Conservation (phyloP, 805 yeast genomes). For the Saccharomycopsis capsularis region DNA sequence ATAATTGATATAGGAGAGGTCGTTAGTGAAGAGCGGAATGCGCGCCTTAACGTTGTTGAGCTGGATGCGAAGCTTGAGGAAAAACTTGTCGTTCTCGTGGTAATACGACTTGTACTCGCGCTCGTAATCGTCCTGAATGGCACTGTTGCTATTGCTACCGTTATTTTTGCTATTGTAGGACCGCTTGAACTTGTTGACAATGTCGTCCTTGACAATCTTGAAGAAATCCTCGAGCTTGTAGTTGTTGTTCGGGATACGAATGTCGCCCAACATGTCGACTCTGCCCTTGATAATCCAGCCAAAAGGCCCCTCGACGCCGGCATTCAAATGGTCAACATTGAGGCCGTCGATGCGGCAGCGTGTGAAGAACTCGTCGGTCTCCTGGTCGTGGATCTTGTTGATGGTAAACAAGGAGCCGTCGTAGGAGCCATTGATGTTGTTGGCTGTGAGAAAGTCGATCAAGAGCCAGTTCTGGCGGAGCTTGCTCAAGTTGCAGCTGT, state of each 20-base stretch:
- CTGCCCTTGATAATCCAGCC: conserved; percentile 94
- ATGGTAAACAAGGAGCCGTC: conserved; percentile 91
- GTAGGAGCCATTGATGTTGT: conserved; percentile 80
- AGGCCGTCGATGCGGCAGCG: conserved; percentile 80
- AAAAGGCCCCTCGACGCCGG: conserved; percentile 89
- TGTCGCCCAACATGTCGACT: conserved; percentile 90
- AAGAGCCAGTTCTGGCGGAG: conserved; percentile 91
- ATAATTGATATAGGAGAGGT: conserved; percentile 82
- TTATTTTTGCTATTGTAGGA: conserved; percentile 10
- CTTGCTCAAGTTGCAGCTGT: conserved; percentile 71
- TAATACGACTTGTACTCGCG: conserved; percentile 24
- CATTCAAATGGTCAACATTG: conserved; percentile 80
- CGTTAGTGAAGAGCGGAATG: conserved; percentile 83
- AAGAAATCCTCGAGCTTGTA: conserved; percentile 19
- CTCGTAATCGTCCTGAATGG: conserved; percentile 15
- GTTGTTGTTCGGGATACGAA: conserved; percentile 61
- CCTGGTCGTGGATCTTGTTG: conserved; percentile 41
- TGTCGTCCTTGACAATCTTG: conserved; percentile 31
- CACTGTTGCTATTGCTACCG: conserved; percentile 4
- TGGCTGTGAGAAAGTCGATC: conserved; percentile 73
- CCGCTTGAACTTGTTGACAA: conserved; percentile 26
- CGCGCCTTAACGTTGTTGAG: conserved; percentile 82
- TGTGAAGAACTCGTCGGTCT: conserved; percentile 27
- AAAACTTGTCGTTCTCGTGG: conserved; percentile 45
- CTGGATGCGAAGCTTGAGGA: conserved; percentile 71